Evolutionary conservation across 2,329 filamentous ascomycete genomes (phyloP), one percentile per base, ranked within the genome.

Genomic region (Anthostomella pinea): DNA sequence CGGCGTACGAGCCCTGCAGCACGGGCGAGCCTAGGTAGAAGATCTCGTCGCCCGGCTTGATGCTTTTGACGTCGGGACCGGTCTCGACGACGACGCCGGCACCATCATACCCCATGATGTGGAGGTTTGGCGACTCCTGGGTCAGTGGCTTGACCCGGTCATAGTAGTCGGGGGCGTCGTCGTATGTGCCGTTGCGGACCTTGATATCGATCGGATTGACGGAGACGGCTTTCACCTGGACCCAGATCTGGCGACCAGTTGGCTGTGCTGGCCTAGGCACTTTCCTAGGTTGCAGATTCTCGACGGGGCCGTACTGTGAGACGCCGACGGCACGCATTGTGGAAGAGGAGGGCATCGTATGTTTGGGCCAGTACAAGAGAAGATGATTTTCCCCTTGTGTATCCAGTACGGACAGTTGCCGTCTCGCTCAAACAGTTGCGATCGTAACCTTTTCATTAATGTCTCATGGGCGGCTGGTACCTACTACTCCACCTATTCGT

Each of bases 21-120:
- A 61, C 57, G 0, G 66, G 64, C 20, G 47, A 58, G 11, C 60
- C 63, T 8, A 63, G 54, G 43, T 65, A 71, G 58, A 57, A 70
- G 25, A 72, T 56, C 31, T 66, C 60, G 39, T 71, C 68, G 8
- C 68, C 68, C 8, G 51, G 30, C 20, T 63, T 57, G 56, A 67
- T 69, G 32, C 56, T 32, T 19, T 48, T 48, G 19, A 54, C 53
- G 8, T 59, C 49, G 3, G 54, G 50, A 1, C 60, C 64, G 10
- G 58, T 58, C 16, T 55, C 45, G 2, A 56, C 48, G 4, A 70
- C 59, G 4, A 62, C 50, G 5, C 68, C 68, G 3, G 67, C 57
- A 5, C 60, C 67, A 35, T 71, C 66, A 35, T 59, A 69, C n/a
- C 66, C 66, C 30, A 64, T 58, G 42, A 70, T 61, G 27, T 69